These are phyloP conservation scores for Fusarium compactum DNA, from an alignment of 2,329 filamentous ascomycete genomes.

Conservation along the genomic window DNA sequence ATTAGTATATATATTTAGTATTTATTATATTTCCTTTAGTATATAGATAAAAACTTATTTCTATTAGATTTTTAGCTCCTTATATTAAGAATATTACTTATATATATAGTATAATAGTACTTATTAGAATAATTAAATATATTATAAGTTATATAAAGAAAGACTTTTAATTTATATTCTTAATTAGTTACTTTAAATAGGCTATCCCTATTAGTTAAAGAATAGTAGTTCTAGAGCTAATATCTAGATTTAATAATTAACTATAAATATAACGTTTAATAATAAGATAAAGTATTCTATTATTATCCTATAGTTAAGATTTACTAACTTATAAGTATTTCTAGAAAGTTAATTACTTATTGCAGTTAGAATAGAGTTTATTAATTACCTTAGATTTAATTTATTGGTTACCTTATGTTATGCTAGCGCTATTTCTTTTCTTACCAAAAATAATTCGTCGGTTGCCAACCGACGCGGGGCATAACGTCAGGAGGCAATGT, in stretches of 20 bases:
- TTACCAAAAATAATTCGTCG: slow-evolving; percentile 5
- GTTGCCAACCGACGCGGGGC: slow-evolving; percentile 8
- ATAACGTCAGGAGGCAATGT: neutral
- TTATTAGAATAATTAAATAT: no score
- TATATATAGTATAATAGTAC: no score
- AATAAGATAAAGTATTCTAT: neutral
- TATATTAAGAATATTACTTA: no score
- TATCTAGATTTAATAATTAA: neutral
- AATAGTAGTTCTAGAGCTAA: neutral
- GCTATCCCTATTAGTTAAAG: neutral
- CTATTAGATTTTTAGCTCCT: no score
- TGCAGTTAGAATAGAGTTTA: neutral
- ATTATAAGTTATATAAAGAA: no score
- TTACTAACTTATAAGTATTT: neutral
- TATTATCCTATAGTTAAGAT: neutral
- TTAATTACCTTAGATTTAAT: slow-evolving; percentile 9
- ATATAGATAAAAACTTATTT: no score
- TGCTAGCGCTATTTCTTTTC: slow-evolving; percentile 1
- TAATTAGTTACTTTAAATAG: no score
- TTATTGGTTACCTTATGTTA: neutral
- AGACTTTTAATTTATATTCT: no score
- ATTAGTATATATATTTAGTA: no score
- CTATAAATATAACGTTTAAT: neutral
- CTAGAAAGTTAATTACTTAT: neutral
- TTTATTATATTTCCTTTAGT: no score